Conservation (phyloP, 257 asterid genomes). For the Scutellaria minor region DNA sequence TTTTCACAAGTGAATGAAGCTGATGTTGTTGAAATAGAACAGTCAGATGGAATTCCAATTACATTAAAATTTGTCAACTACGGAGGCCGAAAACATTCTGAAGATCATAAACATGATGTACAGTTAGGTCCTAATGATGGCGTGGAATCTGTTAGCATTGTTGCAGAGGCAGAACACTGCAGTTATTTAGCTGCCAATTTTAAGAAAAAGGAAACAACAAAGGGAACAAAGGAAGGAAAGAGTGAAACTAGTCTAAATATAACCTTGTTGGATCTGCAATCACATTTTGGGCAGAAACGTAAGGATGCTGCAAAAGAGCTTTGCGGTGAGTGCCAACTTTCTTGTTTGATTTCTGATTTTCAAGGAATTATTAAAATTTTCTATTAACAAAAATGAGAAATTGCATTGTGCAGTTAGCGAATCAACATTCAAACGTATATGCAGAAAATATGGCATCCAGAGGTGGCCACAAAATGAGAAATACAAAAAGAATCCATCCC, state of each 20-base stretch:
- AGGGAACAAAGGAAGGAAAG: background rate
- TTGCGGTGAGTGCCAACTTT: slow-evolving; percentile 21
- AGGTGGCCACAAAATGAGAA: slow-evolving; percentile 35
- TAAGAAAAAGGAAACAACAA: background rate
- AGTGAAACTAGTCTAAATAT: background rate
- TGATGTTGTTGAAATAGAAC: background rate
- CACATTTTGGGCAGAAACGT: slow-evolving; percentile 25
- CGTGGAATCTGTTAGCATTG: background rate
- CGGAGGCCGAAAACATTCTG: no score
- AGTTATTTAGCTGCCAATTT: background rate
- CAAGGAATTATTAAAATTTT: no score
- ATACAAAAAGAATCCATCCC: background rate
- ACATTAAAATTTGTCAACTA: background rate
- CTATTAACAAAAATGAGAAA: background rate
- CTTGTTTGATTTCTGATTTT: no score
- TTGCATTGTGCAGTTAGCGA: slow-evolving; percentile 24
- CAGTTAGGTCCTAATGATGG: background rate
- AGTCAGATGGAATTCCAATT: background rate
- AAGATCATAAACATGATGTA: no score
- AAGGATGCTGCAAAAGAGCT: slow-evolving; percentile 28
- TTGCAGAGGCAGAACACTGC: background rate
- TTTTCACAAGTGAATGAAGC: background rate
- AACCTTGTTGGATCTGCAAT: slow-evolving; percentile 23
- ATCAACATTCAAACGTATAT: slow-evolving; percentile 36
- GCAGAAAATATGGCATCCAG: slow-evolving; percentile 21